Conservation (phyloP, 108 stramenopile species). For the Nitzschia putrida region DNA sequence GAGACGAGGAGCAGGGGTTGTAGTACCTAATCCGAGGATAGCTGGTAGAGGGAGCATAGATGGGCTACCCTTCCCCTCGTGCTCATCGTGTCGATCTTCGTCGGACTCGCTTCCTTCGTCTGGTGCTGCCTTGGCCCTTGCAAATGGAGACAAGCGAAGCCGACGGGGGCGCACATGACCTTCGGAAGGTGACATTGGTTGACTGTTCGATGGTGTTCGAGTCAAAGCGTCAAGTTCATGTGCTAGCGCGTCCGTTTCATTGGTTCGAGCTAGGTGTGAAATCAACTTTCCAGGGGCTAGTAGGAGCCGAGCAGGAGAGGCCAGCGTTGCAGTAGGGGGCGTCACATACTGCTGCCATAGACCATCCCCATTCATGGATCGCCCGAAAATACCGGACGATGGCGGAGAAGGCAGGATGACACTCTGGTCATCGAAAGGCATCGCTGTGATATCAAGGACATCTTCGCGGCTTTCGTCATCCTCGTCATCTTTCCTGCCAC, state of each 20-base stretch:
- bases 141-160: constrained; percentile 7
- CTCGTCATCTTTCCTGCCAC: constrained; percentile 4
- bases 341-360: background rate
- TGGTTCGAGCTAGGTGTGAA: constrained; percentile 21
- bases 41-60: background rate
- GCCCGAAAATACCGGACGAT: background rate
- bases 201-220: background rate
- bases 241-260: constrained; percentile 2
- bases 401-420: constrained; percentile 8
- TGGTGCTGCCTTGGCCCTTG: background rate
- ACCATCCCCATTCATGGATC: background rate
- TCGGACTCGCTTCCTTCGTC: background rate
- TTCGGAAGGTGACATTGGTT: background rate
- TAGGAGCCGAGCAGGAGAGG: background rate
- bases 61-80: too few species aligned
- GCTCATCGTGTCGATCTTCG: background rate
- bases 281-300: constrained; percentile 24
- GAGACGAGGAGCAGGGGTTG: background rate
- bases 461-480: constrained; percentile 6
- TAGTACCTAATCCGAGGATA: background rate
- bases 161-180: constrained; percentile 6
- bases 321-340: background rate
- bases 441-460: background rate
- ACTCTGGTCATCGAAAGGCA: background rate
- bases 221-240: constrained; percentile 10